A percentile compares a stretch with the other conserved stretches of the same genome.
Conservation (phyloP, 2,329 filamentous ascomycete species). For the Colletotrichum tabaci region DNA sequence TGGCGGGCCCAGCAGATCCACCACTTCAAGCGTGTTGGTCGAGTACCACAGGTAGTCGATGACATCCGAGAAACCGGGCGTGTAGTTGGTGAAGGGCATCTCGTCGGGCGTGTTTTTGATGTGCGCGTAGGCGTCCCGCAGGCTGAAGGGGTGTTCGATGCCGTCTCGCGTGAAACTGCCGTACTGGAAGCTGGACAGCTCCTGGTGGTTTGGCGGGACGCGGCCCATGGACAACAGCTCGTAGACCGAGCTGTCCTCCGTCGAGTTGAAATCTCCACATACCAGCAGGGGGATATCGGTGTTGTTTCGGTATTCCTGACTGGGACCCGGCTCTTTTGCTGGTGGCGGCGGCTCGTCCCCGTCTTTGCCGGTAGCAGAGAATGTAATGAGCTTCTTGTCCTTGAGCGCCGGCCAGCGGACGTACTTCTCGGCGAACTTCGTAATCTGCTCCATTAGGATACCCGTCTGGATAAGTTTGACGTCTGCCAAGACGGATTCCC, state of each 20-base stretch:
- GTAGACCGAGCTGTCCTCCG: slow-evolving; percentile 88
- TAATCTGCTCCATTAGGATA: slow-evolving; percentile 93
- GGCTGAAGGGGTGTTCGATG: slow-evolving; percentile 93
- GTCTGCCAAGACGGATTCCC: slow-evolving; percentile 91
- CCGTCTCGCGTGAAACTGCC: slow-evolving; percentile 94
- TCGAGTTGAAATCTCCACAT: slow-evolving; percentile 97
- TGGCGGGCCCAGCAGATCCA: slow-evolving; percentile 87
- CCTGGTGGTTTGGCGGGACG: slow-evolving; percentile 83
- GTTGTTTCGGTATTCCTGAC: slow-evolving; percentile 87
- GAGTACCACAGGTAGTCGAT: slow-evolving; percentile 99
- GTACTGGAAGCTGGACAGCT: slow-evolving; percentile 86
- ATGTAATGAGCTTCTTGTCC: slow-evolving; percentile 78
- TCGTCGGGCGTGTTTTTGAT: slow-evolving; percentile 88
- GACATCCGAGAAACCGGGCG: slow-evolving; percentile 90
- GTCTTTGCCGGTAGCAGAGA: slow-evolving; percentile 56
- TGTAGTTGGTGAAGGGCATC: slow-evolving; percentile 96
- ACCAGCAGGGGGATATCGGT: slow-evolving; percentile 92
- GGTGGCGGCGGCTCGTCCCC: slow-evolving; percentile 66
- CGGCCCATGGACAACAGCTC: slow-evolving; percentile 88
- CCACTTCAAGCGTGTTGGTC: slow-evolving; percentile 88
- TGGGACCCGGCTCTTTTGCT: slow-evolving; percentile 79
- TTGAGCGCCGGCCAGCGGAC: slow-evolving; percentile 83
- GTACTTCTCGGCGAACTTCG: slow-evolving; percentile 88
- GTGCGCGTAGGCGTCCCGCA: slow-evolving; percentile 90
- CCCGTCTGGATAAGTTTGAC: slow-evolving; percentile 98